Evolutionary conservation across 768 basidiomycete genomes (phyloP).

Genomic region (Gyrodon lividus): DNA sequence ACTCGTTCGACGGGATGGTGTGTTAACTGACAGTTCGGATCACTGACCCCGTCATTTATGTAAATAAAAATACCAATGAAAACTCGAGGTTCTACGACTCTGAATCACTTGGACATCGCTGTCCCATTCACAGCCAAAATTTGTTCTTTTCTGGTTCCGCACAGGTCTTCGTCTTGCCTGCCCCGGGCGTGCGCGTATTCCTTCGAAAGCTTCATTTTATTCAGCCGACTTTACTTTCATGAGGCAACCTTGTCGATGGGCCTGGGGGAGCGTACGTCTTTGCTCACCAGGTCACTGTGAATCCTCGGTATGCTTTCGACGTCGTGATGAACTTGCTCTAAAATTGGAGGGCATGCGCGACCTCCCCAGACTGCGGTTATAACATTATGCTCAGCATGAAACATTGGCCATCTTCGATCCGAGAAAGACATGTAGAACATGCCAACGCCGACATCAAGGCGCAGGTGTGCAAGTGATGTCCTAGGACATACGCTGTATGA

Average conservation of each 20-base stretch:
- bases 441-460: slow-evolving; percentile 2
- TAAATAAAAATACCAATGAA: too few relatives aligned
- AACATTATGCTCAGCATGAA: too few relatives aligned
- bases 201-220: background rate
- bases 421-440: too few relatives aligned
- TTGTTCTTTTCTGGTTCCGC: slow-evolving; percentile 14
- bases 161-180: slow-evolving; percentile 18
- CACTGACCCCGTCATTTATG: too few relatives aligned
- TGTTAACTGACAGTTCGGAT: background rate
- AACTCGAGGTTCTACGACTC: too few relatives aligned
- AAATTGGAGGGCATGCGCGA: too few relatives aligned
- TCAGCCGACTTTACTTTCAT: background rate
- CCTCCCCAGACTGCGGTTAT: too few relatives aligned
- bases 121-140: background rate
- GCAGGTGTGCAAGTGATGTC: background rate
- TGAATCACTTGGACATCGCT: too few relatives aligned
- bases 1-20: too few relatives aligned
- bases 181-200: too few relatives aligned
- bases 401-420: too few relatives aligned
- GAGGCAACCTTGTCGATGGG: slow-evolving; percentile 3
- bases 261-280: background rate
- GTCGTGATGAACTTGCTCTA: too few relatives aligned
- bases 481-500: slow-evolving; percentile 1
- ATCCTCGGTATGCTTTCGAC: slow-evolving; percentile 3
- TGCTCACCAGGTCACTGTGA: slow-evolving; percentile 4